These are phyloP conservation scores for Strigomonas culicis DNA, from an alignment of 208 protist genomes.

Conservation along the genomic window DNA sequence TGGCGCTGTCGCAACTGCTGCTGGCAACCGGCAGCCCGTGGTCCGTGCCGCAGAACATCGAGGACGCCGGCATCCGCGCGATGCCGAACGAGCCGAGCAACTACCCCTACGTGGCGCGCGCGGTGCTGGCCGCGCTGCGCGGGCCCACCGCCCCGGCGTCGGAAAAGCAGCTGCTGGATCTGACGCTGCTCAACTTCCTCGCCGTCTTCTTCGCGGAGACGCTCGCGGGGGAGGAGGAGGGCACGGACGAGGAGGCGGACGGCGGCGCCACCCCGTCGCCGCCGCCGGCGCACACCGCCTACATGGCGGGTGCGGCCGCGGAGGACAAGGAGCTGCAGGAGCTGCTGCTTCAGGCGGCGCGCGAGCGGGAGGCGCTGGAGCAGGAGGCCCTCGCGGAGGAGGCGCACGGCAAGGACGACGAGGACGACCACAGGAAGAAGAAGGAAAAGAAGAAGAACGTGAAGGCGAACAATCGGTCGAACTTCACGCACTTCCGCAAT, in stretches of 20 bases:
- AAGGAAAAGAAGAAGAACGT: constrained; percentile 81
- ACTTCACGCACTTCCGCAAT: constrained; percentile 87
- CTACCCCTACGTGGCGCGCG: constrained; percentile 48
- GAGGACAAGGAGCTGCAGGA: constrained; percentile 40
- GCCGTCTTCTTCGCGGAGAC: constrained; percentile 35
- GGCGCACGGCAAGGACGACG: constrained; percentile 16
- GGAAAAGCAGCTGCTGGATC: constrained; percentile 19
- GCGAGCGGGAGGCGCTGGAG: constrained; percentile 27
- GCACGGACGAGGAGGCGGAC: background rate
- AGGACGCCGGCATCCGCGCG: constrained; percentile 53
- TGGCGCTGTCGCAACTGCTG: constrained; percentile 51
- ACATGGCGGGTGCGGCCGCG: constrained; percentile 4
- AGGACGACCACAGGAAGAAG: constrained; percentile 19
- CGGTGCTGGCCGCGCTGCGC: constrained; percentile 19
- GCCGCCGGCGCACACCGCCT: constrained; percentile 11
- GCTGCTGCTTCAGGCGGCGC: constrained; percentile 41
- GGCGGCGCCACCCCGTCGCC: constrained; percentile 16
- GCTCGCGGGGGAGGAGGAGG: background rate
- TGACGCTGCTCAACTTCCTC: constrained; percentile 39
- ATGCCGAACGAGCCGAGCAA: constrained; percentile 80
- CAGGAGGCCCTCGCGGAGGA: constrained; percentile 29
- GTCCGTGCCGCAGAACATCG: constrained; percentile 71
- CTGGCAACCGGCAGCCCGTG: constrained; percentile 63
- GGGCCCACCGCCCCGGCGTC: background rate
- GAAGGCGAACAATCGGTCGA: constrained; percentile 84